Conservation (phyloP, 345 rosid species). For the Clarkia xantiana region DNA sequence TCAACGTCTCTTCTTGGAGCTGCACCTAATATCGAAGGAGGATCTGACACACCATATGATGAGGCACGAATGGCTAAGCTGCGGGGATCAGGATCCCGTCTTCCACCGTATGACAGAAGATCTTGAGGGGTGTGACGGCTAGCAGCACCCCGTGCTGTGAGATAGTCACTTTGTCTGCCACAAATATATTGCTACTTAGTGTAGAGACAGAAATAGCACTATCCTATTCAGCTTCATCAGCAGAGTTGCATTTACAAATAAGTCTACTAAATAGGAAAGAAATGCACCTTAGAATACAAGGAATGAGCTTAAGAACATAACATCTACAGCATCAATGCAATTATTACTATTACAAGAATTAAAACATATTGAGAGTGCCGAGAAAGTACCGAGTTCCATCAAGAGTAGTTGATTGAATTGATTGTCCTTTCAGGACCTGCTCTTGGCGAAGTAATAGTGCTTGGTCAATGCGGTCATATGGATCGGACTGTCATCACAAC, state of each 20-base stretch:
- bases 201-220: slow-evolving; percentile 8
- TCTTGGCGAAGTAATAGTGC: slow-evolving; percentile 73
- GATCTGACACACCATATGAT: slow-evolving; percentile 52
- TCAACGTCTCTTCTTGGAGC: slow-evolving; percentile 75
- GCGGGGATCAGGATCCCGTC: slow-evolving; percentile 64
- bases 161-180: slow-evolving; percentile 27
- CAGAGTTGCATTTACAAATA: not conserved
- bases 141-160: slow-evolving; percentile 56
- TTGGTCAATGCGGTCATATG: slow-evolving; percentile 70
- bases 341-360: not conserved
- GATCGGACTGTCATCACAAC: slow-evolving; percentile 35
- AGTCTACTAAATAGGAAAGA: not conserved
- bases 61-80: slow-evolving; percentile 50
- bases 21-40: slow-evolving; percentile 83
- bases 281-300: not conserved
- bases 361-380: slow-evolving; percentile 1
- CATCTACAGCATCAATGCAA: not conserved
- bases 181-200: slow-evolving; percentile 78
- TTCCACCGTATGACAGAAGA: slow-evolving; percentile 59
- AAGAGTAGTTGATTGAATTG: slow-evolving; percentile 50
- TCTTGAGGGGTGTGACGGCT: slow-evolving; percentile 63
- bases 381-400: slow-evolving; percentile 69
- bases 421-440: slow-evolving; percentile 58
- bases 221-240: slow-evolving; percentile 3
- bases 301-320: not conserved